Evolutionary conservation across 208 protist species (phyloP), one percentile per base, ranked within the genome.

Genomic region (Trypanosoma boissoni): DNA sequence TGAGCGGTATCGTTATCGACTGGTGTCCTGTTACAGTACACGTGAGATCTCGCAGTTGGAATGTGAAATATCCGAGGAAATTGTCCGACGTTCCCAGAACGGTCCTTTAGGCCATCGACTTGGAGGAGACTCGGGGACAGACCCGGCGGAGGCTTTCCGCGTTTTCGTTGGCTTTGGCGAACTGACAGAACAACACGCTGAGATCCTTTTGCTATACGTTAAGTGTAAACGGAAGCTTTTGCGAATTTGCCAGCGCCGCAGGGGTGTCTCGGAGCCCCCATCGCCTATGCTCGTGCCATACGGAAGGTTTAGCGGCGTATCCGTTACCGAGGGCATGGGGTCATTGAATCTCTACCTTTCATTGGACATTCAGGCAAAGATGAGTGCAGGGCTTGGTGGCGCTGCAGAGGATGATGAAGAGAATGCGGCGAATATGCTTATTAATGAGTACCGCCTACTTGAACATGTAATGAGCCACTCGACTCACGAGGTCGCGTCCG

Each of bases 381-480:
- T n/a, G n/a, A n/a, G n/a, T n/a, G n/a, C n/a, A n/a, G n/a, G n/a
- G n/a, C n/a, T n/a, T 39, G 12, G 34, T 12, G 34, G 8, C 45
- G 3, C 6, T 26, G 44, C 52, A 16, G 27, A 46, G 29, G 44
- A 65, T 28, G 70, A 80, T 2, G 70, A 57, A 50, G 58, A 83
- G 16, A 84, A 64, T 9, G 56, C 70, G 1, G 83, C 73, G 18
- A 68, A 51, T 39, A 72, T 76, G 23, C 66, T 95, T 32, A 62
- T 95, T 31, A 45, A 60, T 24, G 88, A 95, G 72, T 95, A 95
- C 62, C 84, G 78, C 72, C 64, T 87, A 32, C 64, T 92, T 18
- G 88, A 95, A 68, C 80, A 89, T 60, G 72, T 78, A 60, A 79
- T 95, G 42, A 61, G 65, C 4, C 61, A 76, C 26, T 76, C 79